These are phyloP conservation scores for Citrus glauca DNA, from an alignment of 345 rosid species.

Conservation along the genomic window DNA sequence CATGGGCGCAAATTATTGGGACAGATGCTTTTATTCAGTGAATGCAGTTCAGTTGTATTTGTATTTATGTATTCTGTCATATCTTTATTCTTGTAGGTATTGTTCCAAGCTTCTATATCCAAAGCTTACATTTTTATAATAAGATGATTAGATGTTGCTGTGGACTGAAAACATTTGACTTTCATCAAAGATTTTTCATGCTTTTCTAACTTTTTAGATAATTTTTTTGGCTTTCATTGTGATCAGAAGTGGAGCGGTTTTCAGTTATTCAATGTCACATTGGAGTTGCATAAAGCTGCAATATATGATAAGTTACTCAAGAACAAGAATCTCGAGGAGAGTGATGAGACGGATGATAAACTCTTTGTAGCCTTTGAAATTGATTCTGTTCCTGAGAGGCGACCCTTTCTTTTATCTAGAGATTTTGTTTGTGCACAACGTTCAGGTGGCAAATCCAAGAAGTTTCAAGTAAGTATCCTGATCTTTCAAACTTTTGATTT, in stretches of 20 bases:
- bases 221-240: not conserved
- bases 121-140: not conserved
- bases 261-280: conserved; percentile 11
- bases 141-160: no score
- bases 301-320: not conserved
- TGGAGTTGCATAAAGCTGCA: conserved; percentile 25
- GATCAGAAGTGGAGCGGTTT: conserved; percentile 38
- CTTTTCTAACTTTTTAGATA: no score
- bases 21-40: not conserved
- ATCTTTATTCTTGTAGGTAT: not conserved
- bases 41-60: not conserved
- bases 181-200: no score
- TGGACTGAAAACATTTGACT: no score
- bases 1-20: not conserved
- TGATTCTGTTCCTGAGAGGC: conserved; percentile 14
- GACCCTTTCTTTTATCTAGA: conserved; percentile 39
- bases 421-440: conserved; percentile 35
- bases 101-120: not conserved
- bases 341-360: conserved; percentile 10
- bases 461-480: conserved; percentile 26
- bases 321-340: not conserved
- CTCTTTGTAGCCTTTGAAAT: conserved; percentile 26
- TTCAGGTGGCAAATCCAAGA: conserved; percentile 12
- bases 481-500: not conserved
- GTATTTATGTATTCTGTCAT: not conserved